Conservation (phyloP, 805 yeast genomes). For the Priceomyces melissophilus region DNA sequence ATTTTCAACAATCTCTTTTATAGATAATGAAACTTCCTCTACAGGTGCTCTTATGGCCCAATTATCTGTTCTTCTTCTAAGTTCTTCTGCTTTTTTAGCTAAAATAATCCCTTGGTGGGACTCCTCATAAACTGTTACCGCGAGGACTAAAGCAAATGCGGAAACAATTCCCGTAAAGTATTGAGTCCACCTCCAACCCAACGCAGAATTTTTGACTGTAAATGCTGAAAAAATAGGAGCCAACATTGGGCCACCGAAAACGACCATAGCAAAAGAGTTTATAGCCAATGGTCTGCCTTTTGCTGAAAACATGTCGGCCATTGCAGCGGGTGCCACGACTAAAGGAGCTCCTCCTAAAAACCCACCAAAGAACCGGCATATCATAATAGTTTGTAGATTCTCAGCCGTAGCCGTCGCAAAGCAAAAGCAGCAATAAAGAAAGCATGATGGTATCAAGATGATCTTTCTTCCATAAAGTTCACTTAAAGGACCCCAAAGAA, state of each 20-base stretch:
- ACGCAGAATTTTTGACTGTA: slow-evolving; percentile 32
- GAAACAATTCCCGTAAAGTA: slow-evolving; percentile 48
- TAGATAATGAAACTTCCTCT: slow-evolving; percentile 27
- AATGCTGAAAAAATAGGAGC: slow-evolving; percentile 64
- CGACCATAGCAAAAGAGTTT: slow-evolving; percentile 65
- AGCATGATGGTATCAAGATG: slow-evolving; percentile 42
- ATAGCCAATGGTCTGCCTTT: slow-evolving; percentile 72
- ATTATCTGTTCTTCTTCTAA: slow-evolving; percentile 38
- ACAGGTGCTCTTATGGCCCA: slow-evolving; percentile 40
- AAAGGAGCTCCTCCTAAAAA: slow-evolving; percentile 80
- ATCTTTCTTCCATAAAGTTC: slow-evolving; percentile 36
- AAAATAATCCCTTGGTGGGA: slow-evolving; percentile 39
- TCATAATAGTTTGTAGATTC: slow-evolving; percentile 70
- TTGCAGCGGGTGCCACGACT: slow-evolving; percentile 80
- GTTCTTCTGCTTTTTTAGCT: slow-evolving; percentile 28
- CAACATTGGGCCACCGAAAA: slow-evolving; percentile 74
- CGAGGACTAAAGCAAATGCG: slow-evolving; percentile 26
- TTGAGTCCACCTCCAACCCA: slow-evolving; percentile 59
- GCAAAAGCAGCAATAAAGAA: slow-evolving; percentile 37
- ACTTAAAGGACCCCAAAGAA: slow-evolving; percentile 60
- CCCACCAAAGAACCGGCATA: slow-evolving; percentile 79
- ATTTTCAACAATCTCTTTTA: slow-evolving; percentile 33
- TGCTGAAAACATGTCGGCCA: slow-evolving; percentile 76
- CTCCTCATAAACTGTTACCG: slow-evolving; percentile 32
- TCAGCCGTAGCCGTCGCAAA: slow-evolving; percentile 75